These are phyloP conservation scores for Scedosporium minutisporum DNA, from an alignment of 2,329 filamentous ascomycete genomes.

Conservation along the genomic window DNA sequence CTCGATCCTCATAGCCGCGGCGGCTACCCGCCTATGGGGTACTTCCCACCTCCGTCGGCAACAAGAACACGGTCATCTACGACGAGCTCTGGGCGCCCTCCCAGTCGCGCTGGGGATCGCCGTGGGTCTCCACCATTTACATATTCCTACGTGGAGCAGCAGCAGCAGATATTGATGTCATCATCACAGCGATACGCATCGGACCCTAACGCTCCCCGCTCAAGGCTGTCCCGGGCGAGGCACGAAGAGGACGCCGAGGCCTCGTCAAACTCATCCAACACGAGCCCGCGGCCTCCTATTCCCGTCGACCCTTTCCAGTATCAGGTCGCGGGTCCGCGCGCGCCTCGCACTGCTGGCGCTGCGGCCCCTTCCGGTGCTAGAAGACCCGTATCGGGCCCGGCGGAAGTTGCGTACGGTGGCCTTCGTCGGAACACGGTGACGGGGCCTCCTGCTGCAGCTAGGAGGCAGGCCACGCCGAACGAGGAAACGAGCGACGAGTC, in stretches of 20 bases:
- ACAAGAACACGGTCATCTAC: constrained; percentile 32
- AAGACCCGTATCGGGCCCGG: constrained; percentile 26
- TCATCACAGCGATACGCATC: constrained; percentile 32
- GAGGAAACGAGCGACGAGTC: constrained; percentile 25
- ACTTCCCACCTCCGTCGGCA: constrained; percentile 37
- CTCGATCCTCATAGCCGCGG: constrained; percentile 21
- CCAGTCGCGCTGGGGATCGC: constrained; percentile 22
- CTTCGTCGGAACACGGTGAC: constrained; percentile 15
- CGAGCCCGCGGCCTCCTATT: constrained; percentile 12
- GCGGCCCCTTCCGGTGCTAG: constrained; percentile 23
- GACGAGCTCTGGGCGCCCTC: constrained; percentile 27
- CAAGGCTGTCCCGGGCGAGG: constrained; percentile 22
- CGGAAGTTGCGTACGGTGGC: constrained; percentile 16
- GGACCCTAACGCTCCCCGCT: constrained; percentile 25
- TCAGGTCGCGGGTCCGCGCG: constrained; percentile 35
- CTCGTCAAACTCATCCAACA: constrained; percentile 17
- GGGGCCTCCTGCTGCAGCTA: constrained; percentile 19
- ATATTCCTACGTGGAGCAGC: constrained; percentile 32
- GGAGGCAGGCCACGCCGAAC: constrained; percentile 22
- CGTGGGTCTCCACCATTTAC: constrained; percentile 32
- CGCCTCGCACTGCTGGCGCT: constrained; percentile 12
- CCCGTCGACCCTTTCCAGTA: constrained; percentile 41
- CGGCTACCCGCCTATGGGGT: constrained; percentile 38
- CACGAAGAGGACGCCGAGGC: constrained; percentile 22
- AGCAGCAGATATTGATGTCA: constrained; percentile 13